phyloP scores from a whole-genome alignment of 495 filamentous ascomycete genomes.

The Annulohypoxylon maeteangense region DNA sequence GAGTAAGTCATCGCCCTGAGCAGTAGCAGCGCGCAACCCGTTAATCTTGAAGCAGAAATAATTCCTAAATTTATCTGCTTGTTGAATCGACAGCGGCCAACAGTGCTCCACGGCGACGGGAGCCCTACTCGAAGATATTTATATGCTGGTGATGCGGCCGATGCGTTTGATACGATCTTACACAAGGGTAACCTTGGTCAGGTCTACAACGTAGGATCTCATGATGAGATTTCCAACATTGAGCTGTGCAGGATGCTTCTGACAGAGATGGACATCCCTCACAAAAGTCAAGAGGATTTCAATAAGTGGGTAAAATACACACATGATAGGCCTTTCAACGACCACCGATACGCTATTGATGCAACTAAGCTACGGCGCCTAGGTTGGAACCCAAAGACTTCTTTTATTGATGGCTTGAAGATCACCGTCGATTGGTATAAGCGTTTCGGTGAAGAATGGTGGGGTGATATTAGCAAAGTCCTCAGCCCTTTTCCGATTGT shows the following conservation, averaged over 20 bases:
- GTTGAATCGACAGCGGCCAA: constrained; percentile 64
- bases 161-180: constrained; percentile 80
- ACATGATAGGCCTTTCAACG: constrained; percentile 77
- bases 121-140: constrained; percentile 74
- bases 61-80: constrained; percentile 79
- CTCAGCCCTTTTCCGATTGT: constrained; percentile 69
- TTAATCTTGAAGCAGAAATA: constrained; percentile 63
- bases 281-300: constrained; percentile 56
- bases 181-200: constrained; percentile 73
- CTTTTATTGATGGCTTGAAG: constrained; percentile 69
- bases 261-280: constrained; percentile 57
- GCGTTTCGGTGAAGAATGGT: constrained; percentile 71
- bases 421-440: constrained; percentile 78
- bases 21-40: not conserved
- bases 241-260: constrained; percentile 69
- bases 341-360: constrained; percentile 75
- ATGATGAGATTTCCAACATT: constrained; percentile 72
- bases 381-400: constrained; percentile 73
- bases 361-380: constrained; percentile 70
- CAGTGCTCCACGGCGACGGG: constrained; percentile 77
- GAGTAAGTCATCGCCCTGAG: constrained; percentile 60
- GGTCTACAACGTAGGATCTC: constrained; percentile 78
- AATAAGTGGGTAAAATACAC: constrained; percentile 70
- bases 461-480: constrained; percentile 76
- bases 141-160: constrained; percentile 76